These are phyloP conservation scores for Phytophthora pluvialis DNA, from an alignment of 352 stramenopile genomes.

Conservation along the genomic window DNA sequence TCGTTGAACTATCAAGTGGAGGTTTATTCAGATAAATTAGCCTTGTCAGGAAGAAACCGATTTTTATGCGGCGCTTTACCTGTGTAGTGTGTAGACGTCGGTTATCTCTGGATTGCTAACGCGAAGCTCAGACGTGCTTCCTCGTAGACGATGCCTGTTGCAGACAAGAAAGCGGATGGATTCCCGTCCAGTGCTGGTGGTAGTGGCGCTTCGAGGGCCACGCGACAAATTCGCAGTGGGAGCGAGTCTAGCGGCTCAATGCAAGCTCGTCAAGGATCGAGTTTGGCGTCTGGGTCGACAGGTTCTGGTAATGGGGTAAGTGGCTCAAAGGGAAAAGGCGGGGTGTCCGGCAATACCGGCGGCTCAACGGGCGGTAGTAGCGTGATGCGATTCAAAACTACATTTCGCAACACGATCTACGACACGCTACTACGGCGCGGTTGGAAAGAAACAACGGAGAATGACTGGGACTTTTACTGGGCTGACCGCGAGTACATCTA, in stretches of 20 bases:
- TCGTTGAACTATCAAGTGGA: not conserved
- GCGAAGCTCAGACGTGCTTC: not conserved
- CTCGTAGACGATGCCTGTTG: constrained; percentile 12
- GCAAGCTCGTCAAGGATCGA: constrained; percentile 21
- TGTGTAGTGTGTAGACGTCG: not conserved
- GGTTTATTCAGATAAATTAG: not conserved
- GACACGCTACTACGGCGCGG: constrained; percentile 88
- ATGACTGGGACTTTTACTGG: constrained; percentile 92
- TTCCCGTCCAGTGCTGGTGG: constrained; percentile 36
- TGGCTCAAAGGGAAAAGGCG: constrained; percentile 21
- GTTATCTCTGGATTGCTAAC: not conserved
- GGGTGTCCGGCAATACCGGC: constrained; percentile 9
- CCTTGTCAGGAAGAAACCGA: constrained; percentile 13
- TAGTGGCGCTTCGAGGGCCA: constrained; percentile 21
- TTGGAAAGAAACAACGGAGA: constrained; percentile 91
- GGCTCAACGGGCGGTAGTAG: constrained; percentile 12
- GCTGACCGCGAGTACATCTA: constrained; percentile 92
- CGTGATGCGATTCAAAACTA: constrained; percentile 82
- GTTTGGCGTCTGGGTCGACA: constrained; percentile 12
- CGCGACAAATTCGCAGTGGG: constrained; percentile 49
- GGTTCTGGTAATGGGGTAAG: constrained; percentile 11
- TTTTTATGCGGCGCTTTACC: constrained; percentile 9
- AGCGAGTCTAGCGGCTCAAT: constrained; percentile 32
- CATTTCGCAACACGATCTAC: constrained; percentile 93
- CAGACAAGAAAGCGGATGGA: constrained; percentile 38